phyloP scores from a whole-genome alignment of 2,329 filamentous ascomycete species.

The Pseudogymnoascus destructans region DNA sequence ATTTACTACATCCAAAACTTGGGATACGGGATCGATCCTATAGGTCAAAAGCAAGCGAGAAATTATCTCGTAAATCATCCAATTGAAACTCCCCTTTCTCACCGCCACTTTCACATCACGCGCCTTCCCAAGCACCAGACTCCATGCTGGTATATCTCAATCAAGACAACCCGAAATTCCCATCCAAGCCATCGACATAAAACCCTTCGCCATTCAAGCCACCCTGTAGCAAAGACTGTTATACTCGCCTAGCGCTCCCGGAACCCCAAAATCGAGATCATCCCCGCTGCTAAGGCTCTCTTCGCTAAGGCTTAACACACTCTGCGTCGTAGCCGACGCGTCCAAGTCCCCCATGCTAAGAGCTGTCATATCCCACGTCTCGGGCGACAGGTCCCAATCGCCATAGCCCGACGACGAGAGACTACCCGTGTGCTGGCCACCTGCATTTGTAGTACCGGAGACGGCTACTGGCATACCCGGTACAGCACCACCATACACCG shows the following conservation, averaged over 20 bases:
- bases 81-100: neutral
- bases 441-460: slow-evolving; percentile 13
- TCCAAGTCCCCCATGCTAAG: slow-evolving; percentile 28
- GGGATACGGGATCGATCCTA: neutral
- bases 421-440: neutral
- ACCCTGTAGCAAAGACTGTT: slow-evolving; percentile 14
- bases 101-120: neutral
- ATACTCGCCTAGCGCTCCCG: slow-evolving; percentile 13
- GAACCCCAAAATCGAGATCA: slow-evolving; percentile 20
- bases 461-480: slow-evolving; percentile 27
- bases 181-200: slow-evolving; percentile 28
- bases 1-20: neutral
- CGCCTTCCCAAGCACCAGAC: neutral
- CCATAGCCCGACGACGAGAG: neutral
- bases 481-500: slow-evolving; percentile 58
- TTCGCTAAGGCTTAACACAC: slow-evolving; percentile 45
- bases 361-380: slow-evolving; percentile 36
- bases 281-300: slow-evolving; percentile 44
- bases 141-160: neutral
- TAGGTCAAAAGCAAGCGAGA: neutral
- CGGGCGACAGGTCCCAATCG: slow-evolving; percentile 36
- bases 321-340: slow-evolving; percentile 31
- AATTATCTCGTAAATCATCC: neutral
- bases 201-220: slow-evolving; percentile 14
- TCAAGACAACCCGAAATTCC: slow-evolving; percentile 29